Evolutionary conservation across 768 basidiomycete genomes (phyloP).

Genomic region (Leccinum barrowsii): DNA sequence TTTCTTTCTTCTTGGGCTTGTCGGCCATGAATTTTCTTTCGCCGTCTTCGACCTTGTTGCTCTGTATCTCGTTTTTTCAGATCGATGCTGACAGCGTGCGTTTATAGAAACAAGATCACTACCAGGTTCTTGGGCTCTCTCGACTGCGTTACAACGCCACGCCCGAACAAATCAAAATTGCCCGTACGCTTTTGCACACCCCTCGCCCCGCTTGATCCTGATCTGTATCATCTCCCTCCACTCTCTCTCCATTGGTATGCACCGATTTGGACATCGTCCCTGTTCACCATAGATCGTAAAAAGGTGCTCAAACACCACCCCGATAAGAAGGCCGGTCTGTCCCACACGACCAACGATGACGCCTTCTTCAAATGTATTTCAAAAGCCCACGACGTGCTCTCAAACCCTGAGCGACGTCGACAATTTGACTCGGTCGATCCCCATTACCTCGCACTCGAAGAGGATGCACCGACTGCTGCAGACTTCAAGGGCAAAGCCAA

Average conservation of each 20-base stretch:
- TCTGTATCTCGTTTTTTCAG: neutral
- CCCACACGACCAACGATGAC: conserved; percentile 90
- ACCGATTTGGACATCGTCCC: neutral
- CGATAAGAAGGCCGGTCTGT: conserved; percentile 84
- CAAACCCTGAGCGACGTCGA: conserved; percentile 78
- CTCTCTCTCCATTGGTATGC: neutral
- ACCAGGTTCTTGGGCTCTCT: conserved; percentile 93
- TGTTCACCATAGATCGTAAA: conserved; percentile 70
- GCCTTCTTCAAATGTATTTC: conserved; percentile 99
- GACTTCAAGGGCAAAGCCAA: conserved; percentile 52
- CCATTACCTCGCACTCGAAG: conserved; percentile 64
- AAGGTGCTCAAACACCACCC: conserved; percentile 99
- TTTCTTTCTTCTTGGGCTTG: neutral
- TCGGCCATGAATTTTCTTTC: neutral
- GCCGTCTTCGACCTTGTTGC: neutral
- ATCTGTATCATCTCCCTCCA: neutral
- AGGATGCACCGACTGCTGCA: conserved; percentile 66
- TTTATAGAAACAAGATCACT: conserved; percentile 93
- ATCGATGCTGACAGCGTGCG: conserved; percentile 8
- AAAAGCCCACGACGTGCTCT: conserved; percentile 95
- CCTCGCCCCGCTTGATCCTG: conserved; percentile 14
- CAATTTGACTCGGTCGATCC: conserved; percentile 98
- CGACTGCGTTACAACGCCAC: conserved; percentile 84
- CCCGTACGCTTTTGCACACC: conserved; percentile 60
- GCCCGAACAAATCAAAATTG: conserved; percentile 91